Percentiles rank a stretch among this genome's conserved stretches.
Conservation (phyloP, 2,329 filamentous ascomycete species). For the Nectriaceae sp. region DNA sequence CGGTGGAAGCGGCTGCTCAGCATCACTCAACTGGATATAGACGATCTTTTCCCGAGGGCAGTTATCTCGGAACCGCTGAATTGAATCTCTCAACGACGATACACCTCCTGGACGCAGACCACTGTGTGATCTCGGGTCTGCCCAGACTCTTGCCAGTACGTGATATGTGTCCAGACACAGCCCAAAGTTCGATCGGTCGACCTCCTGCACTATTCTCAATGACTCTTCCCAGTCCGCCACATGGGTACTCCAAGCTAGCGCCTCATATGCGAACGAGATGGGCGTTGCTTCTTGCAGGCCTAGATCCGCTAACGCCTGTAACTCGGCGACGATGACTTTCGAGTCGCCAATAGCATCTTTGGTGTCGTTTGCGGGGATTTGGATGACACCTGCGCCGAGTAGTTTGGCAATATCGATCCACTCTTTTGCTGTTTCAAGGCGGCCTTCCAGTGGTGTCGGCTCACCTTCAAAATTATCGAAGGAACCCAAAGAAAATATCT, state of each 20-base stretch:
- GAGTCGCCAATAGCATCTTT: too few relatives aligned
- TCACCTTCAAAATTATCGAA: too few relatives aligned
- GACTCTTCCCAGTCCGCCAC: slow-evolving; percentile 69
- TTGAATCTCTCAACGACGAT: slow-evolving; percentile 51
- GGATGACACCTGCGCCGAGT: too few relatives aligned
- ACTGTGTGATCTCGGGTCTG: slow-evolving; percentile 58
- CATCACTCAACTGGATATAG: slow-evolving; percentile 75
- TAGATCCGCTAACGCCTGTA: slow-evolving; percentile 65
- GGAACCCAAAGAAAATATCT: too few relatives aligned
- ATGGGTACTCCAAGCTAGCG: slow-evolving; percentile 69
- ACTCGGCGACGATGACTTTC: slow-evolving; percentile 61
- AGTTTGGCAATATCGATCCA: too few relatives aligned
- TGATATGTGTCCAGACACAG: slow-evolving; percentile 78
- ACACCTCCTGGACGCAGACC: slow-evolving; percentile 57
- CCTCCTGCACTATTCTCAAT: slow-evolving; percentile 65
- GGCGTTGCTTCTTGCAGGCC: slow-evolving; percentile 55
- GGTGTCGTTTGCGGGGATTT: too few relatives aligned
- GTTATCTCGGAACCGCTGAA: slow-evolving; percentile 51
- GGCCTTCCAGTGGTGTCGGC: too few relatives aligned
- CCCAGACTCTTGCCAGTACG: slow-evolving; percentile 69
- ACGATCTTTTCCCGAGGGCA: slow-evolving; percentile 68
- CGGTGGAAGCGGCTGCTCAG: too few relatives aligned
- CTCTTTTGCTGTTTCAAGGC: too few relatives aligned
- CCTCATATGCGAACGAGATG: slow-evolving; percentile 72
- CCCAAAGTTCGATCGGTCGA: slow-evolving; percentile 71